These are phyloP conservation scores for Haematococcus sp. DNA, from an alignment of 139 green algal species.

Conservation along the genomic window DNA sequence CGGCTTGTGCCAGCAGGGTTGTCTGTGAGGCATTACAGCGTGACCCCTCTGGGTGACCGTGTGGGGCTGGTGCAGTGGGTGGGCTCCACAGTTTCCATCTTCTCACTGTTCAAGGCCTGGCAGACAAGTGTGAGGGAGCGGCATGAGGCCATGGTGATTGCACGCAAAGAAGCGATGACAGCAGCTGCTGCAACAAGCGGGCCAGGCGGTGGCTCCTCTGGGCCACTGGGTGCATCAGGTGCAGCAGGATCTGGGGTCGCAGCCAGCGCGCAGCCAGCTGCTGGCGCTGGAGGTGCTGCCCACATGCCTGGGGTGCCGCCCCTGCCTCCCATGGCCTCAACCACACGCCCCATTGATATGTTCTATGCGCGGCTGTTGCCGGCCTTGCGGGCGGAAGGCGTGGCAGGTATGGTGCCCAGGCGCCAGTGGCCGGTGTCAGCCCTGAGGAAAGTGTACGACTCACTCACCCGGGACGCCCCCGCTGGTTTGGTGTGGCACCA, in stretches of 20 bases:
- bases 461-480: conserved; percentile 15
- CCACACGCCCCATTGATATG: conserved; percentile 19
- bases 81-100: conserved; percentile 69
- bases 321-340: conserved; percentile 13
- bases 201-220: not conserved
- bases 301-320: not conserved
- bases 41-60: conserved; percentile 72
- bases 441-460: conserved; percentile 20
- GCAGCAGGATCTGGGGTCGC: too few relatives aligned
- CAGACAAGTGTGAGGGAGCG: conserved; percentile 53
- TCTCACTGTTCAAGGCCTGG: conserved; percentile 73
- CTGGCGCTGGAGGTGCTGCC: not conserved
- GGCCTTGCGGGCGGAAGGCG: conserved; percentile 35
- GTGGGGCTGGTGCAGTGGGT: conserved; percentile 90
- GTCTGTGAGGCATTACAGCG: conserved; percentile 48
- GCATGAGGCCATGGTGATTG: conserved; percentile 38
- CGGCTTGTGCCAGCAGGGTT: conserved; percentile 9
- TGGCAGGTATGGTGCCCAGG: conserved; percentile 31
- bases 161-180: conserved; percentile 17
- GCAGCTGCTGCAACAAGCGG: not conserved
- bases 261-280: not conserved
- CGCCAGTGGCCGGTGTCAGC: conserved; percentile 35
- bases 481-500: conserved; percentile 42
- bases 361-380: conserved; percentile 42
- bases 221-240: too few relatives aligned